Conservation (phyloP, 176 grass and related monocot genomes). For the Cenchrus americanus region DNA sequence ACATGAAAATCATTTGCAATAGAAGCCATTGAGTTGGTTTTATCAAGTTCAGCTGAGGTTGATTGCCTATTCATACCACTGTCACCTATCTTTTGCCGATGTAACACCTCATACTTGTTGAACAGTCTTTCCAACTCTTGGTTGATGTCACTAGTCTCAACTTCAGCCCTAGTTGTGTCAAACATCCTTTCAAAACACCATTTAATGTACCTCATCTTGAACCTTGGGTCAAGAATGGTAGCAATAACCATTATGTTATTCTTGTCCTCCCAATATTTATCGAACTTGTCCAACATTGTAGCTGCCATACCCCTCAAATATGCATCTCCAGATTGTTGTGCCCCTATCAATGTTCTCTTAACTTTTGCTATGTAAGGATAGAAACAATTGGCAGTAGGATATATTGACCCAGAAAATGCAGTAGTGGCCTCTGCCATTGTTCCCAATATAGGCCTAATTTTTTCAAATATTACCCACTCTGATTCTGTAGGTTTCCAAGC, state of each 20-base stretch:
- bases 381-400: neutral
- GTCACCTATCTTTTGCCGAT: neutral
- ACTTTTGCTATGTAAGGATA: constrained; percentile 10
- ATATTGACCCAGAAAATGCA: neutral
- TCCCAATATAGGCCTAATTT: neutral
- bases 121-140: no score
- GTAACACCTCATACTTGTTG: neutral
- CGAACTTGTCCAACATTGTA: neutral
- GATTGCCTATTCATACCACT: neutral
- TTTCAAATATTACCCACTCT: neutral
- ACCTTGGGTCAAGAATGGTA: no score
- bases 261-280: no score
- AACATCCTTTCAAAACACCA: neutral
- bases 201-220: neutral
- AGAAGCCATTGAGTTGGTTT: no score
- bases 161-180: neutral
- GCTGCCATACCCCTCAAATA: neutral
- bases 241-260: no score
- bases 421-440: neutral
- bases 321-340: neutral
- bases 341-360: neutral
- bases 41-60: no score
- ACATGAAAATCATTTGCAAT: no score
- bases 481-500: neutral
- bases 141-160: neutral